phyloP scores from a whole-genome alignment of 164 flowering plant species.

The Aristolochia contorta region DNA sequence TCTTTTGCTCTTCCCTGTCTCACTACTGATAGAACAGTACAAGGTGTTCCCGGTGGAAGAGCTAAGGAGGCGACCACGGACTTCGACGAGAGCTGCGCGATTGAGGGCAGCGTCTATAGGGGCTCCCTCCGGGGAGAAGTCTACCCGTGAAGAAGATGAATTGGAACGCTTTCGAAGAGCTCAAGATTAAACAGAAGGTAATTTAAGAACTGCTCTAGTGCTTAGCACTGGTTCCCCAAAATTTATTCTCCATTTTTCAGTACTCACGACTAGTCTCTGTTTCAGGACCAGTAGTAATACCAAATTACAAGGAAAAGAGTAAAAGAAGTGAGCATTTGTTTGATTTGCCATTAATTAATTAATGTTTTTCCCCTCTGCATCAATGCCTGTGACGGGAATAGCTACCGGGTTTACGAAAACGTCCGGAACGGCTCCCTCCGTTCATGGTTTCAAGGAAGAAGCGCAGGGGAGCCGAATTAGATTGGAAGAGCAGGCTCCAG shows the following conservation, averaged over 20 bases:
- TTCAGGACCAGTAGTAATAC: no score
- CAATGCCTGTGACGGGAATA: conserved; percentile 56
- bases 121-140: conserved; percentile 49
- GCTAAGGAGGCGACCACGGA: conserved; percentile 56
- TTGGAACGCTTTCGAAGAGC: conserved; percentile 88
- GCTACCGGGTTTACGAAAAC: conserved; percentile 73
- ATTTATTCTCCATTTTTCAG: background rate
- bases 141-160: conserved; percentile 92
- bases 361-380: conserved; percentile 29
- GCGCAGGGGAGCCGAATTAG: conserved; percentile 13
- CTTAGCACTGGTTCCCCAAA: no score
- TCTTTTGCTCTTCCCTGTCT: no score
- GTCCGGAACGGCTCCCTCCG: conserved; percentile 77
- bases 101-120: conserved; percentile 77
- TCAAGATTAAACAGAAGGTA: conserved; percentile 94
- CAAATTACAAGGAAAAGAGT: no score
- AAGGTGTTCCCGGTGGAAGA: conserved; percentile 60
- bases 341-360: no score
- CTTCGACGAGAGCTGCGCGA: conserved; percentile 41
- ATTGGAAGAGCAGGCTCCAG: conserved; percentile 82
- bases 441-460: conserved; percentile 49
- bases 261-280: no score
- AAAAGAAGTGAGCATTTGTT: no score
- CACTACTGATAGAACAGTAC: no score
- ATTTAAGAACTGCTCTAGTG: no score